phyloP scores from a whole-genome alignment of 352 stramenopile genomes.

The Phytophthora agathidicida region DNA sequence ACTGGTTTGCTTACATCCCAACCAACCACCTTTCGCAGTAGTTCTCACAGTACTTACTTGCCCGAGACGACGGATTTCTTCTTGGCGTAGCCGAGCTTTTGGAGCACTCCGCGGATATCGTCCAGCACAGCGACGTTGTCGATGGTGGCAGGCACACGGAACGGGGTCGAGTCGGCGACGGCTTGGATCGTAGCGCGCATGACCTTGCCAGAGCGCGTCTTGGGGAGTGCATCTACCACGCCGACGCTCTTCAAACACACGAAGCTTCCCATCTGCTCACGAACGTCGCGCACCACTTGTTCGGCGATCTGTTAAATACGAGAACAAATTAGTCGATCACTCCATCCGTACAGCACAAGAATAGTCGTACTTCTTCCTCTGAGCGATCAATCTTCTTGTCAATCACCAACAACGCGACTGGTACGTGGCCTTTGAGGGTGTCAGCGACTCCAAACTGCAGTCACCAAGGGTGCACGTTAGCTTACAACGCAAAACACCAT shows the following conservation, averaged over 20 bases:
- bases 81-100: constrained; percentile 55
- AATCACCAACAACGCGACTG: constrained; percentile 50
- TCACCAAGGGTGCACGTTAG: constrained; percentile 10
- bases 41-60: constrained; percentile 26
- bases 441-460: constrained; percentile 52
- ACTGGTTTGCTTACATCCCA: constrained; percentile 8
- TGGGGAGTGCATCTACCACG: constrained; percentile 49
- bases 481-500: neutral
- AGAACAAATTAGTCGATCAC: no score
- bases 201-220: constrained; percentile 62
- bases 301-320: constrained; percentile 36
- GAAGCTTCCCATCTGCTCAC: constrained; percentile 58
- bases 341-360: no score
- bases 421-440: constrained; percentile 51
- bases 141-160: constrained; percentile 57
- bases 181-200: constrained; percentile 62
- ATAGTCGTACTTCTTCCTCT: constrained; percentile 35
- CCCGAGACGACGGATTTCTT: constrained; percentile 33
- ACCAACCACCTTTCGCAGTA: neutral
- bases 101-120: constrained; percentile 38
- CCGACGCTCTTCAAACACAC: constrained; percentile 55
- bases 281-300: constrained; percentile 47
- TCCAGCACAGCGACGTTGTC: constrained; percentile 51
- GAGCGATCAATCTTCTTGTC: constrained; percentile 44
- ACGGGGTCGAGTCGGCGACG: constrained; percentile 47